Base-by-base conservation (phyloP, 345 rosid genomes). In the Acer saccharum region DNA sequence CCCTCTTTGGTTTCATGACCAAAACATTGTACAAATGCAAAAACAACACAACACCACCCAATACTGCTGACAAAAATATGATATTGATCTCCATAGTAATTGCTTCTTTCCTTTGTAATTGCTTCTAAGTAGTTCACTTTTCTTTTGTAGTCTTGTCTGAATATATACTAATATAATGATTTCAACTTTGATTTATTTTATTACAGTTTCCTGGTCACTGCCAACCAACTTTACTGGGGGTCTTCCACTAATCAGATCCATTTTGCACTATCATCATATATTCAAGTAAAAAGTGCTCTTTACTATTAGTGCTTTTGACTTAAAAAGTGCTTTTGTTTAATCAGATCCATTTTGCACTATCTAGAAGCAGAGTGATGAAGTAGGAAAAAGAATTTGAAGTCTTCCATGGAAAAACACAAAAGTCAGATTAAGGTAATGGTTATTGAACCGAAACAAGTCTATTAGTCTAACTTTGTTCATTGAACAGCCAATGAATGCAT, bases 1-100 rank as follows among this genome's bases (percentile, higher is more conserved):
- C 65, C 67, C 57, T 75, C 72, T 41, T 58, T 18, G 86, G 87
- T 71, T 74, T 81, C 79, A 70, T 54, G 14, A 74, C 20, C 75
- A 85, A 73, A 58, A 55, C 52, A 39, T 32, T 39, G 64, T 46
- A 82, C 12, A 73, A 13, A 50, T 71, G 72, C 1, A 70, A 63
- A 54, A 78, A 48, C 69, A 76, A 18, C 65, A 69, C 70, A 55
- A 81, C 1, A 8, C 71, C 76, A 67, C 84, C 80, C 57, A 83
- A 69, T 10, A 79, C 61, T 27, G 75, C 63, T 2, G 85, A 77
- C 23, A 64, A 13, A 16, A 62, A 17, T 13, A 71, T 11, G 11
- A 8, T n/a, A 7, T 60, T 60, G 25, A 60, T 6, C 64, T 60
- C 64, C 64, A 60, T 60, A 60, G 25, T 60, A 60, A 4, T 1